Conservation (phyloP, 2,329 filamentous ascomycete species). For the Colletotrichum liriopes region DNA sequence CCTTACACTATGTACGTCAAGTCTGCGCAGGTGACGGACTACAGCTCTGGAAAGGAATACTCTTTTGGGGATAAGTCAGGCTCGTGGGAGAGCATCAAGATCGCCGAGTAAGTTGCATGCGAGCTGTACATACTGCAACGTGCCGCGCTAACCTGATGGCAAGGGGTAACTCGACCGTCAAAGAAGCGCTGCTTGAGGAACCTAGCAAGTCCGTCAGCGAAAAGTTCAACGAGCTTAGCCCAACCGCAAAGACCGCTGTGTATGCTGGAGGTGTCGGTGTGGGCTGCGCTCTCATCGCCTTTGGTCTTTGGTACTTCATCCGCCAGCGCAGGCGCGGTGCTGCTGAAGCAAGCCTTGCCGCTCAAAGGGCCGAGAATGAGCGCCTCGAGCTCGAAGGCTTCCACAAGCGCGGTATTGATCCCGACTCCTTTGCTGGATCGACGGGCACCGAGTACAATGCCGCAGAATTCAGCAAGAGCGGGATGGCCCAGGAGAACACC, state of each 20-base stretch:
- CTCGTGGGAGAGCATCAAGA: slow-evolving; percentile 75
- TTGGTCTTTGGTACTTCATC: slow-evolving; percentile 68
- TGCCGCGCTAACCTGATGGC: slow-evolving; percentile 42
- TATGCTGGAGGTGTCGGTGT: slow-evolving; percentile 65
- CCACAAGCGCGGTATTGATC: slow-evolving; percentile 63
- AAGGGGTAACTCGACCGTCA: slow-evolving; percentile 72
- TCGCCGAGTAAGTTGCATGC: slow-evolving; percentile 46
- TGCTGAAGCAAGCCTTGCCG: slow-evolving; percentile 64
- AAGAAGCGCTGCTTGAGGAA: slow-evolving; percentile 59
- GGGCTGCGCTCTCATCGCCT: slow-evolving; percentile 58
- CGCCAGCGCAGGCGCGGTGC: slow-evolving; percentile 68
- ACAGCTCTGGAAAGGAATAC: slow-evolving; percentile 76
- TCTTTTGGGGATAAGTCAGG: slow-evolving; percentile 75
- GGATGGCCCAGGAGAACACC: slow-evolving; percentile 47
- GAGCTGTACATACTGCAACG: not conserved
- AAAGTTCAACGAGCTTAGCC: slow-evolving; percentile 69
- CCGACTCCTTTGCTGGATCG: slow-evolving; percentile 60
- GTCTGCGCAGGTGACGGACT: slow-evolving; percentile 69
- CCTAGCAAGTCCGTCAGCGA: slow-evolving; percentile 63
- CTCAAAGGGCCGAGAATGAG: slow-evolving; percentile 62
- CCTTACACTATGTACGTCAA: slow-evolving; percentile 85
- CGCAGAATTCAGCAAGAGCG: slow-evolving; percentile 50
- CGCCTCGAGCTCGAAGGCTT: slow-evolving; percentile 67
- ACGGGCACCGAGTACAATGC: slow-evolving; percentile 56
- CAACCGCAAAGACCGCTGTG: slow-evolving; percentile 66